Evolutionary conservation across 2,329 filamentous ascomycete genomes (phyloP).

Genomic region (Diaporthe amygdali): DNA sequence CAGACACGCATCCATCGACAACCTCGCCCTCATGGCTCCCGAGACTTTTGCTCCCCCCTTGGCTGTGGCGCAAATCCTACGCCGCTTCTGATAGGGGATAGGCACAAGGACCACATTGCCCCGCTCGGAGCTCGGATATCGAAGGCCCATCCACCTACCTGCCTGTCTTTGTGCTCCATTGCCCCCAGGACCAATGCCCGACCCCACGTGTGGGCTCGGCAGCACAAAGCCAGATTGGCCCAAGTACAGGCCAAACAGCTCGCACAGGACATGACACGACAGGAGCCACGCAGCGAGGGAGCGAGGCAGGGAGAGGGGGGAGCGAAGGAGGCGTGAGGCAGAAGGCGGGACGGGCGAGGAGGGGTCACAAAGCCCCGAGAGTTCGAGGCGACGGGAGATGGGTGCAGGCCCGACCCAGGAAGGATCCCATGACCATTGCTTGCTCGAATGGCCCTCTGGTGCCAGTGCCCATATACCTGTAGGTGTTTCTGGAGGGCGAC

Average conservation of each 20-base stretch:
- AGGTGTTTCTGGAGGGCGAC: not conserved
- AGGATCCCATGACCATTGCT: not conserved
- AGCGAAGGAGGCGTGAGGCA: not conserved
- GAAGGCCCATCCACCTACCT: not conserved
- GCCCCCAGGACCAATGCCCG: slow-evolving; percentile 21
- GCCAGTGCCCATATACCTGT: not conserved
- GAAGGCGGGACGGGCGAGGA: not conserved
- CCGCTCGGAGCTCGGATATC: slow-evolving; percentile 24
- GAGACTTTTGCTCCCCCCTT: not conserved
- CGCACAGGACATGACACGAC: not conserved
- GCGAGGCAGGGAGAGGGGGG: not conserved
- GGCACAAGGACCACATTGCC: slow-evolving; percentile 1
- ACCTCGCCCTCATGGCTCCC: not conserved
- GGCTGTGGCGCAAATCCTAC: not conserved
- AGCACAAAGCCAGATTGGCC: slow-evolving; percentile 15
- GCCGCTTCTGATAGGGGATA: slow-evolving; percentile 7
- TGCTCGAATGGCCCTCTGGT: not conserved
- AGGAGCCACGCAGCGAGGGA: not conserved
- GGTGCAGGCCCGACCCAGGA: not conserved
- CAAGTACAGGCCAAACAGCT: not conserved
- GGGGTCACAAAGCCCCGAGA: slow-evolving; percentile 1
- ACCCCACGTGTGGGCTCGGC: slow-evolving; percentile 18
- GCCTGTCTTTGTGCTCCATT: not conserved
- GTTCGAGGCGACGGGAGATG: not conserved
- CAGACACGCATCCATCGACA: not conserved